Base-by-base conservation (phyloP, 805 yeast species). In the Kluyveromyces lactis region DNA sequence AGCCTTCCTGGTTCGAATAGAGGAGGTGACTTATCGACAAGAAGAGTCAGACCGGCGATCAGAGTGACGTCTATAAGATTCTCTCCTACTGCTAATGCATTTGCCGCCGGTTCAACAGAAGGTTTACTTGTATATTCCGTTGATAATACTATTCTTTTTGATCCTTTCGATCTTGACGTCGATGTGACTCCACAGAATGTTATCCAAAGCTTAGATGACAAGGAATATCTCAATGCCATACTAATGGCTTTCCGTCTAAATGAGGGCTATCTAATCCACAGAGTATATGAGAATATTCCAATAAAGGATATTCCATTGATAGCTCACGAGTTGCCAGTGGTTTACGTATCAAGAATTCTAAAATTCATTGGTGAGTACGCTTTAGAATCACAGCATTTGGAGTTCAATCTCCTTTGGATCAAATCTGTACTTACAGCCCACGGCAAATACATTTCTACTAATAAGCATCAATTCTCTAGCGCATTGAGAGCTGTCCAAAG, bases 91-190 rank as follows among this genome's bases (percentile, higher is more conserved):
- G 82, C 94, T 2, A 71, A 81, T 16, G 78, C 94, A 26, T 92
- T 92, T 69, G 92, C 95, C 1, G 95, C 95, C 31, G 92, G 96
- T 0, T 80, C 96, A 0, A 92, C 98, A 0, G 97, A 90, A 59
- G 98, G 98, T 7, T 66, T 92, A 33, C 66, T 87, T 41, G 68
- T 92, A 1, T 92, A 75, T 58, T 81, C 95, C 1, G 74, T 87
- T 29, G 94, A 90, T 59, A 79, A 79, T 36, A 66, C 75, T 9
- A 63, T 81, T 36, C 65, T 79, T 21, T 92, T 92, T 56, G 98
- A 92, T 67, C 98, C 98, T 26, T 86, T 86, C 57, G 97, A 92
- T 59, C 71, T 92, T 55, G 97, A 90, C 56, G 68, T 87, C 34
- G 97, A 92, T 51, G 77, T 90, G 21, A 92, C 98, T 0, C 94